Evolutionary conservation across 306 rosid species (phyloP).

Genomic region (Urtica urens): DNA sequence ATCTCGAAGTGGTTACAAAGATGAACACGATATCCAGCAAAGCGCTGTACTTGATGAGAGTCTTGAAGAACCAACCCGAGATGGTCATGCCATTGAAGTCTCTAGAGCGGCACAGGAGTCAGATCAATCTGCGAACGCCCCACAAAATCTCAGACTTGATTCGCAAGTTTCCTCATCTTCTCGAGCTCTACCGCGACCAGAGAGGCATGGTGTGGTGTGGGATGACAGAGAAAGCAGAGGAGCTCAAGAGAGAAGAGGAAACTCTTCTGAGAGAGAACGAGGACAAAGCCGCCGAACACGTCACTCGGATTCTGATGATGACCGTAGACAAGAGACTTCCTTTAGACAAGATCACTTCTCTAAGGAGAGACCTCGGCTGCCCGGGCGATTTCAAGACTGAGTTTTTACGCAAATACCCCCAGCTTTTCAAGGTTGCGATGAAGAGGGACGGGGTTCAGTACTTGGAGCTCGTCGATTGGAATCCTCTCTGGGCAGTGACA

Average conservation of each 20-base stretch:
- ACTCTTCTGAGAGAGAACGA: conserved; percentile 28
- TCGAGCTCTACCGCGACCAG: conserved; percentile 46
- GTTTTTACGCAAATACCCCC: conserved; percentile 64
- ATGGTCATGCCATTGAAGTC: conserved; percentile 53
- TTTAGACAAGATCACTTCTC: conserved; percentile 46
- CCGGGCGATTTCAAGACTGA: conserved; percentile 30
- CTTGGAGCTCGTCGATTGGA: conserved; percentile 75
- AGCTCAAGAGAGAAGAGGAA: conserved; percentile 40
- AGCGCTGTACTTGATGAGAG: conserved; percentile 48
- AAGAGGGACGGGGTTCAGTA: conserved; percentile 45
- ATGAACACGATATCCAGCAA: conserved; percentile 53
- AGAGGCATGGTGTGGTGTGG: conserved; percentile 64
- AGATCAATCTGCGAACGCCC: conserved; percentile 69
- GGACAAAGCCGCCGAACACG: conserved; percentile 57
- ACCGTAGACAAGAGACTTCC: conserved; percentile 46
- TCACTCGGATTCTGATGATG: conserved; percentile 72
- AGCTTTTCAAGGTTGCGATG: conserved; percentile 40
- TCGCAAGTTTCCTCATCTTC: conserved; percentile 47
- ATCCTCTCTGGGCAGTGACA: conserved; percentile 69
- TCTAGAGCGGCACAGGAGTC: conserved; percentile 40
- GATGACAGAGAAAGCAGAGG: conserved; percentile 45
- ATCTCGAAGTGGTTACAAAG: conserved; percentile 59
- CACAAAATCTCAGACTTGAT: conserved; percentile 58
- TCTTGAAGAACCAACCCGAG: conserved; percentile 57
- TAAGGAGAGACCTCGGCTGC: conserved; percentile 34